Base-by-base conservation (phyloP, 2,329 filamentous ascomycete genomes). In the Elsinoe batatas region DNA sequence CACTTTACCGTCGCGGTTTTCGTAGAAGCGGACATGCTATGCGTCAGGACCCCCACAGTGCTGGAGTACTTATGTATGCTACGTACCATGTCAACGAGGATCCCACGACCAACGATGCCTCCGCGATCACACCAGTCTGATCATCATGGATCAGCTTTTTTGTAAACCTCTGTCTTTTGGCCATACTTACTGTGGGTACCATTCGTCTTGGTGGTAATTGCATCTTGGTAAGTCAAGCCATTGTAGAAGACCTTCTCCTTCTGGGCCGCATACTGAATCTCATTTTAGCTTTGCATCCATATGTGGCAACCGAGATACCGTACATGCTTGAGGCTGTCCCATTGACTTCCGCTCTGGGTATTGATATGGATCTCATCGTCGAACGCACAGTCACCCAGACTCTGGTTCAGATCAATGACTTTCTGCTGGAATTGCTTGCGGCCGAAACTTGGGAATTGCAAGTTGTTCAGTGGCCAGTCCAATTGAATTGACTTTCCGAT, bases 1-100 rank as follows among this genome's bases (percentile, higher is more conserved):
- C 3, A 67, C 58, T 26, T 77, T 75, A 11, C 75, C 74, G 54
- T 78, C 75, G 7, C 72, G 72, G 50, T 77, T 57, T 44, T 63
- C 62, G 36, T 65, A 65, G 13, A 22, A 44, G 12, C 22, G 42
- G n/a, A 44, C 42, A 12, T 44, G 37, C 18, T 17, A 3, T 40
- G n/a, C n/a, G 37, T 26, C 22, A 26, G 22, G 22, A 26, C 22
- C 6, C 22, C 3, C 22, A 26, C 22, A 26, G 22, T 6, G 22
- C 22, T 26, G 22, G 22, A 26, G 22, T n/a, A 7, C 18, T n/a
- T 40, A n/a, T 15, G 37, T 15, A 13, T 17, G 3, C 12, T 15
- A 44, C 42, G 2, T 11, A 44, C 42, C 42, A 44, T 44, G 8
- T 44, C 42, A 12, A 44, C 42, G 22, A 44, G 42, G 7, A 44